These are phyloP conservation scores for Cyclocybe cylindracea DNA, from an alignment of 768 basidiomycete genomes.

Conservation along the genomic window DNA sequence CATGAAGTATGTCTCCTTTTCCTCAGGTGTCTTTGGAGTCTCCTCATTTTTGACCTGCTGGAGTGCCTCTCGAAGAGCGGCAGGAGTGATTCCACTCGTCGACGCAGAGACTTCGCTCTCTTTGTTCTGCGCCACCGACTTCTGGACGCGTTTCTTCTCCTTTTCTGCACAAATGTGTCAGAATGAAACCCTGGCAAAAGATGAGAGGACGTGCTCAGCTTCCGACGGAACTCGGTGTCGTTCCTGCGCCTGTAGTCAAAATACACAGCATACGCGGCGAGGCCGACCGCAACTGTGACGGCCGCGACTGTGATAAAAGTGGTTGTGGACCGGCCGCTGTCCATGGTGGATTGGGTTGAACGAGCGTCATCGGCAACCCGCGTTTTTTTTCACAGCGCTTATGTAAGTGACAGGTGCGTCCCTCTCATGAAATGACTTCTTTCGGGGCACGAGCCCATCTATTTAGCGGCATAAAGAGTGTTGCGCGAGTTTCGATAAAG, in stretches of 20 bases:
- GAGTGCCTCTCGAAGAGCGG: conserved; percentile 64
- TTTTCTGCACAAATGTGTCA: conserved; percentile 57
- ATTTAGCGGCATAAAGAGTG: background rate
- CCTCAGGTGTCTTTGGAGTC: conserved; percentile 65
- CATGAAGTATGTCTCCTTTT: conserved; percentile 92
- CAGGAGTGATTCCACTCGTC: conserved; percentile 38
- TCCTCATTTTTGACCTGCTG: conserved; percentile 69
- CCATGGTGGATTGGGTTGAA: conserved; percentile 33
- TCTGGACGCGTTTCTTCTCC: conserved; percentile 88
- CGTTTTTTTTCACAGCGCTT: conserved; percentile 21
- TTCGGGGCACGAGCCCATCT: background rate
- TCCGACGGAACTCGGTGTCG: conserved; percentile 84
- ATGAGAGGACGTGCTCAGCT: conserved; percentile 63
- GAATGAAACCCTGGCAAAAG: conserved; percentile 15
- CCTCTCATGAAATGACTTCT: background rate
- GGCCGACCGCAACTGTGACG: conserved; percentile 53
- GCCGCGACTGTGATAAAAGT: conserved; percentile 46
- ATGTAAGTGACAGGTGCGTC: conserved; percentile 15
- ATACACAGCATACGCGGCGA: conserved; percentile 84
- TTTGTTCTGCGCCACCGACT: conserved; percentile 57
- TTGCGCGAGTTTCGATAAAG: background rate
- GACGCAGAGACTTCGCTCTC: conserved; percentile 34
- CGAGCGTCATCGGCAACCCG: conserved; percentile 7
- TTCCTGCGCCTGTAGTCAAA: conserved; percentile 95
- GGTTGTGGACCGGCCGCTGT: conserved; percentile 34